These are phyloP conservation scores for Talaromyces islandicus DNA, from an alignment of 2,329 filamentous ascomycete genomes.

Conservation along the genomic window DNA sequence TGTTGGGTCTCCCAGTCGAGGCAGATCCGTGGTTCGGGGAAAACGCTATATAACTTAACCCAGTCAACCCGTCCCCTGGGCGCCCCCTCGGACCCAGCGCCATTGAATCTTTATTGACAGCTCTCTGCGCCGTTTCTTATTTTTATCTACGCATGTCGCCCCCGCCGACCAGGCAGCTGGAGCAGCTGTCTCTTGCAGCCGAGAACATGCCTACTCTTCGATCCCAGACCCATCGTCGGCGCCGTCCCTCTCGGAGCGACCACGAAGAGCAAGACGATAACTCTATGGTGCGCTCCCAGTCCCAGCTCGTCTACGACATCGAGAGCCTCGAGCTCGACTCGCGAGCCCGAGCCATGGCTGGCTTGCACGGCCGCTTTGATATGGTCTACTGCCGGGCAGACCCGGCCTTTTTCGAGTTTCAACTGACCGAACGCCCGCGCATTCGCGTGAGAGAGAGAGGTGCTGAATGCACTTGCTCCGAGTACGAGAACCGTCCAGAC, in stretches of 20 bases:
- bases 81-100: neutral
- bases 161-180: slow-evolving; percentile 31
- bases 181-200: slow-evolving; percentile 30
- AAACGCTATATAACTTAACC: neutral
- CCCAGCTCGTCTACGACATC: slow-evolving; percentile 32
- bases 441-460: slow-evolving; percentile 26
- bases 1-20: neutral
- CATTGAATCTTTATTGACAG: slow-evolving; percentile 3
- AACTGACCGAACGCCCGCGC: slow-evolving; percentile 28
- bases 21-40: neutral
- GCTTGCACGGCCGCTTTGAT: slow-evolving; percentile 27
- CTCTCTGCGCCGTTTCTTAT: neutral
- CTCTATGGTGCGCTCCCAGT: slow-evolving; percentile 22
- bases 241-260: slow-evolving; percentile 9
- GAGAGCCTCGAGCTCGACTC: slow-evolving; percentile 23
- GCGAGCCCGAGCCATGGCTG: slow-evolving; percentile 27
- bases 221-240: slow-evolving; percentile 19
- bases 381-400: slow-evolving; percentile 28
- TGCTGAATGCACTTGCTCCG: slow-evolving; percentile 31
- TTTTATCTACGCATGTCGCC: slow-evolving; percentile 28
- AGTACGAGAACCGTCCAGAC: slow-evolving; percentile 22
- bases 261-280: slow-evolving; percentile 8
- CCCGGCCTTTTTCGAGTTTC: slow-evolving; percentile 30
- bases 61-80: neutral
- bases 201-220: slow-evolving; percentile 26